Evolutionary conservation across 148 eudicot genomes (phyloP).

Genomic region (Arbutus unedo): DNA sequence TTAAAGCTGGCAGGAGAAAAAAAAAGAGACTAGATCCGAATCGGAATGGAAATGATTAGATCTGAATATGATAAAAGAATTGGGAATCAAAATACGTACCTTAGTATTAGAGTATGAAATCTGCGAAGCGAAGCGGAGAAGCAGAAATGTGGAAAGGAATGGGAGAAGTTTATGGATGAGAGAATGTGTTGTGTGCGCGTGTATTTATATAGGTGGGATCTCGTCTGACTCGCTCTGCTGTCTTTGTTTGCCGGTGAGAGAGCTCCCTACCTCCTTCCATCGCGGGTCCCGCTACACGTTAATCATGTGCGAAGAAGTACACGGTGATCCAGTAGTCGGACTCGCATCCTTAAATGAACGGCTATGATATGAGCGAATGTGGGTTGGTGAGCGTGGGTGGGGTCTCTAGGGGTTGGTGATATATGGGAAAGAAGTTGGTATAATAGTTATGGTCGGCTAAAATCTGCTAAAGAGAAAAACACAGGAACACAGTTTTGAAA

Average conservation of each 20-base stretch:
- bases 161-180: background rate
- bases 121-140: background rate
- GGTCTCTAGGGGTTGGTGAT: background rate
- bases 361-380: background rate
- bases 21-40: background rate
- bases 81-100: background rate
- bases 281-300: background rate
- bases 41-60: background rate
- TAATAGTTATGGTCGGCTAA: background rate
- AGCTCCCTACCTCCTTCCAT: background rate
- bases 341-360: background rate
- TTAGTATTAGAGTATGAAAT: background rate
- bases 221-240: conserved; percentile 8
- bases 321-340: background rate
- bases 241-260: background rate
- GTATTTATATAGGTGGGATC: background rate
- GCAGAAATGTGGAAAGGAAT: background rate
- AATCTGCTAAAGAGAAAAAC: no score
- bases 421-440: background rate
- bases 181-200: background rate
- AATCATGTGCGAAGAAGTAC: background rate
- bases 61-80: background rate
- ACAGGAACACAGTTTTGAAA: no score
- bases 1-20: background rate
- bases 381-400: background rate